Evolutionary conservation across 2,329 filamentous ascomycete species (phyloP).

Genomic region (Byssothecium circinans): DNA sequence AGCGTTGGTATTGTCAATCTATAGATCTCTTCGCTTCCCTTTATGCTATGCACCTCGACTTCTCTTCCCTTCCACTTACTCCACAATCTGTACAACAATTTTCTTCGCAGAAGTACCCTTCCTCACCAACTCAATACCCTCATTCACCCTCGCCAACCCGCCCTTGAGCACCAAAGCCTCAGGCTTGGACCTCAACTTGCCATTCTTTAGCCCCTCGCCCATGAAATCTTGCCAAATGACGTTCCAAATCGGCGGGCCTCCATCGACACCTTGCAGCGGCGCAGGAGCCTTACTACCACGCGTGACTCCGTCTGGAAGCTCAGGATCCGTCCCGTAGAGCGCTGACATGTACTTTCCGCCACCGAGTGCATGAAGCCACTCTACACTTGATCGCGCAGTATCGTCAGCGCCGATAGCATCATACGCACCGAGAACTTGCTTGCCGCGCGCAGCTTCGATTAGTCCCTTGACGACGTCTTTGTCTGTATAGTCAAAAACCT

Average conservation of each 20-base stretch:
- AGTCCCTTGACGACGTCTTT: conserved; percentile 48
- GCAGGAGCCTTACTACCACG: neutral
- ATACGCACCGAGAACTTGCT: conserved; percentile 41
- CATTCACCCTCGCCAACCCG: conserved; percentile 11
- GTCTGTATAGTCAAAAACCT: conserved; percentile 53
- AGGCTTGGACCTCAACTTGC: conserved; percentile 12
- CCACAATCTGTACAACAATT: conserved; percentile 14
- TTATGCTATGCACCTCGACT: no score
- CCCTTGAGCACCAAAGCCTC: conserved; percentile 13
- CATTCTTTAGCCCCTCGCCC: conserved; percentile 9
- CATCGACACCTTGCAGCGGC: conserved; percentile 1
- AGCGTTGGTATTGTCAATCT: no score
- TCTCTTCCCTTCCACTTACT: no score
- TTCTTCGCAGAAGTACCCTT: conserved; percentile 19
- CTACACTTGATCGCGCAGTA: conserved; percentile 2
- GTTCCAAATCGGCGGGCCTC: conserved; percentile 7
- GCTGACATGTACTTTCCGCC: conserved; percentile 8
- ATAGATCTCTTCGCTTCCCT: no score
- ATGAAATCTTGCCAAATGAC: conserved; percentile 15
- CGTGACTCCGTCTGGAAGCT: conserved; percentile 4
- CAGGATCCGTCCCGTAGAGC: neutral
- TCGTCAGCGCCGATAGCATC: conserved; percentile 22
- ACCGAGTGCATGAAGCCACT: conserved; percentile 11
- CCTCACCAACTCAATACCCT: conserved; percentile 12
- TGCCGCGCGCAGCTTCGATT: conserved; percentile 36